Percentiles rank a stretch among this genome's conserved stretches.
Conservation (phyloP, 1,284 basidiomycete species). For the Ceratobasidium theobromae region DNA sequence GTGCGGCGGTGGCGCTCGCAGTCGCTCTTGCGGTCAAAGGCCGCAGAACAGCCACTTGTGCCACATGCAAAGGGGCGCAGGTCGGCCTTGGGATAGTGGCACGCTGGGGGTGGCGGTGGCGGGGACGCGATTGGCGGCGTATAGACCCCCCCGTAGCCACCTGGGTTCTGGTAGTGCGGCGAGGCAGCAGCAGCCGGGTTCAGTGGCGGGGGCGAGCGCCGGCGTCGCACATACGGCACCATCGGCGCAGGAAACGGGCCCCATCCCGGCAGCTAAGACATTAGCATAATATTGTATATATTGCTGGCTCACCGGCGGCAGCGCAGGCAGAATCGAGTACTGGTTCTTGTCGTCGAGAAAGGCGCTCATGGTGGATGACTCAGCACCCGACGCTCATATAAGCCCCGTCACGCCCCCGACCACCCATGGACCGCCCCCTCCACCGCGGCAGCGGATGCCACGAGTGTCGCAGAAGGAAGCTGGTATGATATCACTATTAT, state of each 20-base stretch:
- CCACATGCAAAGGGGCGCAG: slow-evolving; percentile 25
- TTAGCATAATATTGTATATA: neutral
- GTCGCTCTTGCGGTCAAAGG: slow-evolving; percentile 26
- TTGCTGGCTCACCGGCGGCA: neutral
- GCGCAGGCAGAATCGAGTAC: slow-evolving; percentile 22
- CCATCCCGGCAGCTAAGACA: slow-evolving; percentile 19
- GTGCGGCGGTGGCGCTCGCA: slow-evolving; percentile 23
- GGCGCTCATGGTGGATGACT: no score
- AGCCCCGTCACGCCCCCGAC: no score
- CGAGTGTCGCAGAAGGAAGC: slow-evolving; percentile 20
- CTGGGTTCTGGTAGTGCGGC: slow-evolving; percentile 27
- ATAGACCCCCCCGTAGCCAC: slow-evolving; percentile 15
- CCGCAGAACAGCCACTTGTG: slow-evolving; percentile 2
- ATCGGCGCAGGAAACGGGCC: slow-evolving; percentile 21
- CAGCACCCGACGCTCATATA: no score
- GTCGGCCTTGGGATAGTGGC: no score
- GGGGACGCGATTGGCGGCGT: slow-evolving; percentile 1
- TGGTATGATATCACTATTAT: neutral
- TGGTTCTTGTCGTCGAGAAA: no score
- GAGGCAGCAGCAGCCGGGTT: slow-evolving; percentile 12
- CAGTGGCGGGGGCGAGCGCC: slow-evolving; percentile 9
- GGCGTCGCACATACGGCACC: no score
- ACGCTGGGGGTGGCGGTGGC: no score
- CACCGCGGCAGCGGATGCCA: slow-evolving; percentile 25
- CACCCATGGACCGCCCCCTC: neutral